Evolutionary conservation across 441 rosid species (phyloP), one percentile per base, ranked within the genome.

Genomic region (Gossypium davidsonii): DNA sequence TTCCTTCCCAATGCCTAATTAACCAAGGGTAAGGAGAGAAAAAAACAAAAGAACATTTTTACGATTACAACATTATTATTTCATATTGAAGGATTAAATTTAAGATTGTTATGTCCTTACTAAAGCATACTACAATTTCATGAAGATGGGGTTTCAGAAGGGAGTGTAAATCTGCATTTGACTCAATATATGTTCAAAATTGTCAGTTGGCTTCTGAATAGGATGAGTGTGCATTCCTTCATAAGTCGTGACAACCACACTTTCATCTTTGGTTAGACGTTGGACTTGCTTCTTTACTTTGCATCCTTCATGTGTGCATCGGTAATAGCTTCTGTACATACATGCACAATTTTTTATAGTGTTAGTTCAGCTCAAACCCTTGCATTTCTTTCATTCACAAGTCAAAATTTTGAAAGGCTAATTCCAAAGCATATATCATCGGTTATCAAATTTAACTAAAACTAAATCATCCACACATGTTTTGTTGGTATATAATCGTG

Each of bases 261-360:
- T 66, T 46, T 66, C 70, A 66, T 66, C 70, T 46, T 46, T 23
- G 7, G 64, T 59, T 26, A 59, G 20, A 26, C 64, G 37, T 59
- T 59, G 64, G 18, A 66, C 70, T 23, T 66, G 70, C 70, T 66
- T 66, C 70, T 66, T 66, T 66, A 66, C 70, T 44, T 66, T 46
- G 70, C 70, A 66, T 46, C 70, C 70, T 3, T 66, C 37, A 21
- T 66, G 70, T 14, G 70, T 66, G 70, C 70, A 66, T 46, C 70
- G 56, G 2, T 66, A 66, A 23, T 66, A 66, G 70, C 56, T 66
- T 23, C 70, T 66, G 70, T 28, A 44, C 14, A 55, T 20, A 20
- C 70, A 65, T 21, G 9, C 20, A 46, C 25, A 46, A 12, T 23
- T n/a, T 21, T 2, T 25, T 3, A 17, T 20, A 56, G n/a, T 48